Evolutionary conservation across 257 asterid genomes (phyloP), one percentile per base, ranked within the genome.

Genomic region (Echium plantagineum): DNA sequence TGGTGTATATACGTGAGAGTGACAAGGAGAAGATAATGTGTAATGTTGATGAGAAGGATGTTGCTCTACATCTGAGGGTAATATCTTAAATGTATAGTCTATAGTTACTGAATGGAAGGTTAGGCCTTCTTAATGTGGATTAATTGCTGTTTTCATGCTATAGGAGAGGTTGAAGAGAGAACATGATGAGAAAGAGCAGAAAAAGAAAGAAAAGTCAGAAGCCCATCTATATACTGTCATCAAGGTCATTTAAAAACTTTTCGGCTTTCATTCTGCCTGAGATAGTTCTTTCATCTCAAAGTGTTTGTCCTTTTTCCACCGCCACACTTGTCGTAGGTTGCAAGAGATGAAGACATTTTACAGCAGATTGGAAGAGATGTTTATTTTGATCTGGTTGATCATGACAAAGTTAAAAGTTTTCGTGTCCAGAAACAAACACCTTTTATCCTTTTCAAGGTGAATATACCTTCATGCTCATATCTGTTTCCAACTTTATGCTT

Each of bases 331-430:
- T 57, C 71, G 21, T 62, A 88, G 96, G 94, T 89, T 66, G 95
- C 95, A 62, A 85, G 91, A 38, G 94, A 89, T 68, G 83, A 72
- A 54, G 97, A 89, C 66, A 73, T 89, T 42, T 75, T 65, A 31
- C 81, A 77, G 55, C 97, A 89, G 73, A 79, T 89, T 78, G 97
- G 97, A 31, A 79, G 62, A 67, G 89, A 89, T 18, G 76, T 82
- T 66, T 82, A 85, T 79, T 89, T 89, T 80, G 97, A 89, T 79
- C 85, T 89, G 58, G 94, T 86, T 58, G 91, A 89, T 77, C 97
- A 89, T 79, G 95, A 86, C 62, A 83, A 84, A 84, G 94, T 86
- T 72, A 89, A 73, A 53, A 69, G 71, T 60, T 89, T 89, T 35
- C 89, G 95, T 48, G 86, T 89, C 68, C 94, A 84, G 85, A 89